Base-by-base conservation (phyloP, 1,284 basidiomycete species). In the Porogramme epimiltina region DNA sequence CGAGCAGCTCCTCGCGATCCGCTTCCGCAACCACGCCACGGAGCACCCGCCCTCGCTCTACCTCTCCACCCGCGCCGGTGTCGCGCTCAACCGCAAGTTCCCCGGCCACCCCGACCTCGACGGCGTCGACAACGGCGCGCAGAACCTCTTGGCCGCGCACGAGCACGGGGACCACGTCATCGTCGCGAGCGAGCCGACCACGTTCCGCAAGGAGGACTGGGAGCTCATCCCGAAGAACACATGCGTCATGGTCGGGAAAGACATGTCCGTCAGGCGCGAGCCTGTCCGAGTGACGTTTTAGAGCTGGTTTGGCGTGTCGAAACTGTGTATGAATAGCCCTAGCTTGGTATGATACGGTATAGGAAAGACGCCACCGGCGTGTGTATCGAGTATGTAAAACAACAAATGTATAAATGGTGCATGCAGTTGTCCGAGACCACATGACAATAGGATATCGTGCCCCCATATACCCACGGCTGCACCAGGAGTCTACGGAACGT, bases 1-100 rank as follows among this genome's bases (percentile, higher is more conserved):
- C 19, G 56, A 62, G 33, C 65, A 68, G 54, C 62, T 71, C 24
- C 59, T 71, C 26, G 61, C 66, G 24, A 62, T 67, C 26, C 65
- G 70, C 20, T 72, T 68, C 61, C 60, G 69, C 23, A 72, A 70
- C 57, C 65, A 66, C 48, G 52, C 59, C n/a, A 64, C 59, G n/a
- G 61, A 69, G 48, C 68, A 73, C 37, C 71, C 71, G 28, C 70
- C 71, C 10, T 67, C 64, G 23, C 55, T 73, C 50, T 74, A 73
- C 58, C 64, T 66, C 48, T 73, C 71, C 13, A 70, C 66, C 31
- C 63, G 51, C 23, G 71, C 72, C 10, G 72, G 72, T n/a, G 59
- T 69, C 16, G 59, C 63, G 22, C 64, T 74, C 36, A 73, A 74
- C 56, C 46, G 68, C 28, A 71, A 73, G 61, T 73, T 65, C 56